These are phyloP conservation scores for Trypanosoma cruzi DNA, from an alignment of 208 protist species.

Conservation along the genomic window DNA sequence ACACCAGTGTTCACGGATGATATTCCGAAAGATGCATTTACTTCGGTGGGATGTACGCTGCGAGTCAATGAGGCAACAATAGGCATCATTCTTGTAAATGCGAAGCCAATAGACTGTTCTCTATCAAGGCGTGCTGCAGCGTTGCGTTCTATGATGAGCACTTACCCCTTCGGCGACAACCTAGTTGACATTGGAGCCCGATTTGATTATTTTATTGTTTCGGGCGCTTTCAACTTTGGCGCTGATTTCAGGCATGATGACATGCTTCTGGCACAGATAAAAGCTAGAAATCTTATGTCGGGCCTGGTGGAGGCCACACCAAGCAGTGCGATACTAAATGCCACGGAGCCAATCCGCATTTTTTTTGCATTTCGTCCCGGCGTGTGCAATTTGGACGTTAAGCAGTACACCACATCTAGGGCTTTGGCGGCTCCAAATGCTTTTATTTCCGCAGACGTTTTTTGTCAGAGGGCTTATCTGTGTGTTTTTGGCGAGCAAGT, in stretches of 20 bases:
- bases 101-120: constrained; percentile 28
- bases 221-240: constrained; percentile 64
- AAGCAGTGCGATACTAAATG: constrained; percentile 35
- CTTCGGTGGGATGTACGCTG: constrained; percentile 50
- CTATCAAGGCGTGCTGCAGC: constrained; percentile 33
- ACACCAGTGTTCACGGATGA: constrained; percentile 27
- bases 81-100: constrained; percentile 55
- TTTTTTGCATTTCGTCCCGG: constrained; percentile 48
- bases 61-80: constrained; percentile 68
- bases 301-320: constrained; percentile 62
- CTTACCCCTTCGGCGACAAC: constrained; percentile 54
- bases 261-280: constrained; percentile 56
- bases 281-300: constrained; percentile 57
- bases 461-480: constrained; percentile 63
- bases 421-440: constrained; percentile 51
- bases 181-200: constrained; percentile 54
- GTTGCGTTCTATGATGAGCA: constrained; percentile 56
- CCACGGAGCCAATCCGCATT: constrained; percentile 51
- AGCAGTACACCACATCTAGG: constrained; percentile 62
- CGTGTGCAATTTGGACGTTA: constrained; percentile 57
- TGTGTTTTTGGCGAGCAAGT: constrained; percentile 58
- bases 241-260: constrained; percentile 47
- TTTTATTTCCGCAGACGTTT: constrained; percentile 64
- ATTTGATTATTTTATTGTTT: constrained; percentile 80
- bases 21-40: constrained; percentile 48